These are phyloP conservation scores for Monosporascus sp. DNA, from an alignment of 2,329 filamentous ascomycete species.

Conservation along the genomic window DNA sequence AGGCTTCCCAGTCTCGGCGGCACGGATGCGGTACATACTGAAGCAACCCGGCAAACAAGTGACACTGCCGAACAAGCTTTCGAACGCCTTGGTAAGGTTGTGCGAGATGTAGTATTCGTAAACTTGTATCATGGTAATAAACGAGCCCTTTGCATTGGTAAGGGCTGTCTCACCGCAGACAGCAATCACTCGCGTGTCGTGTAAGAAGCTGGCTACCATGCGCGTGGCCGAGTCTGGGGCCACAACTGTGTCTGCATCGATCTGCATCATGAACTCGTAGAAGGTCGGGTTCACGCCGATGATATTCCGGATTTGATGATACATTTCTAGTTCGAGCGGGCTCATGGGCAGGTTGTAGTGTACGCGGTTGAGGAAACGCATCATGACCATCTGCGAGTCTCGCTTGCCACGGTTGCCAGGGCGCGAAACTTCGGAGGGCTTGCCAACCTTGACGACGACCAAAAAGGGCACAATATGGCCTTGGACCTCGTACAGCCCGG, in stretches of 20 bases:
- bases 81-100: slow-evolving; percentile 93
- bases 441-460: slow-evolving; percentile 95
- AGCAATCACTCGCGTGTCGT: slow-evolving; percentile 89
- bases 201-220: slow-evolving; percentile 84
- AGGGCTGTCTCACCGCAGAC: slow-evolving; percentile 92
- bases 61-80: slow-evolving; percentile 93
- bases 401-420: slow-evolving; percentile 97
- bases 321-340: slow-evolving; percentile 94
- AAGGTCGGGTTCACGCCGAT: slow-evolving; percentile 98
- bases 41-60: slow-evolving; percentile 98
- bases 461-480: slow-evolving; percentile 97
- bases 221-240: slow-evolving; percentile 84
- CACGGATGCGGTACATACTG: slow-evolving; percentile 96
- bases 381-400: slow-evolving; percentile 96
- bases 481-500: slow-evolving; percentile 93
- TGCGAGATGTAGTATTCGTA: slow-evolving; percentile 99
- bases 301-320: slow-evolving; percentile 97
- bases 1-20: slow-evolving; percentile 89
- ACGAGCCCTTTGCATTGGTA: slow-evolving; percentile 87
- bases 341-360: slow-evolving; percentile 98
- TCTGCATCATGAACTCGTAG: slow-evolving; percentile 94
- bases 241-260: slow-evolving; percentile 95
- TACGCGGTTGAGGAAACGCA: slow-evolving; percentile 98
- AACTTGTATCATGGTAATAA: slow-evolving; percentile 98
- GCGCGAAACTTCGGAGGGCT: slow-evolving; percentile 93